Percentiles rank a stretch among this genome's conserved stretches.
phyloP scores from a whole-genome alignment of 441 rosid genomes.

The Theobroma grandiflorum region DNA sequence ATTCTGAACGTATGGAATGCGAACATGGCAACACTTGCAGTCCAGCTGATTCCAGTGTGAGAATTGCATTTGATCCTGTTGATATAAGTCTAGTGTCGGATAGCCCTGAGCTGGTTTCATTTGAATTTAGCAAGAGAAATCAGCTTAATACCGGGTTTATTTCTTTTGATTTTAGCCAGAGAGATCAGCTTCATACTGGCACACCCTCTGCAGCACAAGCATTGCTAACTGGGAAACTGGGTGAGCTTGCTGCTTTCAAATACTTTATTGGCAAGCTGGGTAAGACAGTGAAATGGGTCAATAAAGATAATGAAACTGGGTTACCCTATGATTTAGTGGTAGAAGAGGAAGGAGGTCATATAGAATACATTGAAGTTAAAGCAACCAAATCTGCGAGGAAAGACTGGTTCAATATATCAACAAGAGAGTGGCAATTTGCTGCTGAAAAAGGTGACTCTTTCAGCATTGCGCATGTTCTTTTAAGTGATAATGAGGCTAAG shows the following conservation, averaged over 20 bases:
- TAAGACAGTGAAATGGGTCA: conserved; percentile 69
- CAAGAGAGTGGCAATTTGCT: conserved; percentile 91
- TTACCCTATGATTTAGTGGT: conserved; percentile 83
- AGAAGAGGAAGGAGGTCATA: conserved; percentile 47
- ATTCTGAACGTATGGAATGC: conserved; percentile 27
- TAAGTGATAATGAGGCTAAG: conserved; percentile 62
- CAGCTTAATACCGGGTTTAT: conserved; percentile 50
- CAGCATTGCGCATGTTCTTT: conserved; percentile 72
- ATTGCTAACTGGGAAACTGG: conserved; percentile 69
- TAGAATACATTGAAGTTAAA: conserved; percentile 87
- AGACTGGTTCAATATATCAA: conserved; percentile 82
- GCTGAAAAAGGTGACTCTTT: conserved; percentile 68
- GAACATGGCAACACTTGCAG: conserved; percentile 23
- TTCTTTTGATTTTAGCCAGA: conserved; percentile 48
- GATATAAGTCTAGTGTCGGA: conserved; percentile 39
- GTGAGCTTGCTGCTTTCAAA: conserved; percentile 83
- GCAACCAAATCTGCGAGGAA: conserved; percentile 74
- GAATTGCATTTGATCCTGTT: conserved; percentile 33
- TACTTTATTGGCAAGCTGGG: conserved; percentile 54
- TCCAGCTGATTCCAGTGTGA: conserved; percentile 33
- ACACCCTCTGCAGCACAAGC: conserved; percentile 56
- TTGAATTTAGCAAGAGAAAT: conserved; percentile 55
- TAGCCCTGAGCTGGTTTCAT: conserved; percentile 33
- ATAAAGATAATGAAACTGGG: conserved; percentile 77
- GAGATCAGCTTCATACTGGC: conserved; percentile 67